Base-by-base conservation (phyloP, 2,329 filamentous ascomycete genomes). In the Chrysoporthe deuterocubensis region DNA sequence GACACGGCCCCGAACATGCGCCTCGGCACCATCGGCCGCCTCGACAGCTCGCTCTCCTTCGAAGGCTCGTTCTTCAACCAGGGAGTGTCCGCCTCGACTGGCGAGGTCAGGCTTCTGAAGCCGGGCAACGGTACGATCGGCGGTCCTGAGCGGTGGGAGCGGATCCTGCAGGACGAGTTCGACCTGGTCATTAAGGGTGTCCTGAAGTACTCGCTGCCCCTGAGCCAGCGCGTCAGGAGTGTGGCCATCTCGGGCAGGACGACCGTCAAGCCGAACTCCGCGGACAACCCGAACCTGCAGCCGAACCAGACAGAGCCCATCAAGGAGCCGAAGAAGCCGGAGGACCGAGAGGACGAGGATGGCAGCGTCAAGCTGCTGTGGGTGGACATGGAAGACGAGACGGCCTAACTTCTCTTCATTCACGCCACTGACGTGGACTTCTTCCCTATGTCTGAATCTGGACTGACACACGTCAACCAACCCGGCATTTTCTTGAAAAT, bases 111-210 rank as follows among this genome's bases (percentile, higher is more conserved):
- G 50, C 86, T 99, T 3, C 81, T 85, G 37, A 89, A 91, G 66
- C 96, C 96, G 0, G 94, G 95, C 4, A 99, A 98, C 78, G 90
- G 90, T 73, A 98, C 96, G 0, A 90, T 93, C 56, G 92, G 92
- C 52, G 96, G 95, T 9, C 90, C 90, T 1, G 89, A 92, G 75
- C 89, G 94, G 14, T 99, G 96, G 96, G 93, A 97, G 76, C 87
- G 89, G 69, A 94, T 98, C 59, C 84, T 97, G 62, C 89, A 96
- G 71, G 92, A 97, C 77, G 92, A 95, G 57, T 99, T 98, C 73
- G 93, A 97, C 72, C 85, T 99, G 61, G 95, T 98, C 69, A 87
- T 99, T 54, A 90, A 96, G 73, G 96, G 96, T 32, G 92, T 96
- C 16, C 84, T 99, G 72, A 94, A 94, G 75, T 99, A 99, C 75